A percentile compares a stretch with the other conserved stretches of the same genome.
phyloP scores from a whole-genome alignment of 2,329 filamentous ascomycete genomes.

The Dactylellina haptotyla region DNA sequence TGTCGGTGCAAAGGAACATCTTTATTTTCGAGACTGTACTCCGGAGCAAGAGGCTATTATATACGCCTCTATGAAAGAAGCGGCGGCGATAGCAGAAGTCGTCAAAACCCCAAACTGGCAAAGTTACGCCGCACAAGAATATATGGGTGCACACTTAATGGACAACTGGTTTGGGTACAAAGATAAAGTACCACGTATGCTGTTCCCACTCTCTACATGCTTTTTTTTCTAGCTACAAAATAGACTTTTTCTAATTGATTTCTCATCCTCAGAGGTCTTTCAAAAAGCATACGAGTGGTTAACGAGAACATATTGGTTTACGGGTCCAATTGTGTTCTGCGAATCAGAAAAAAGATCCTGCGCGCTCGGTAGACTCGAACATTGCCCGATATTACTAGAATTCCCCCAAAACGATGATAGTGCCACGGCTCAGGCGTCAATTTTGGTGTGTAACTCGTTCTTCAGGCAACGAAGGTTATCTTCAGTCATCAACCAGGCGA shows the following conservation, averaged over 20 bases:
- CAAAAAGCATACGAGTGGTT: constrained; percentile 4
- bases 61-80: background rate
- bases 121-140: constrained; percentile 15
- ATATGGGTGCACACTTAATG: constrained; percentile 13
- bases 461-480: background rate
- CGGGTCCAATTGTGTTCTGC: background rate
- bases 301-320: constrained; percentile 13
- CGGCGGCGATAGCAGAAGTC: background rate
- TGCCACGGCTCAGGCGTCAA: background rate
- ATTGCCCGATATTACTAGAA: background rate
- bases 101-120: constrained; percentile 3
- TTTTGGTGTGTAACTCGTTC: background rate
- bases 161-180: background rate
- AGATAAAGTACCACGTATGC: constrained; percentile 7
- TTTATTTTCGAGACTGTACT: constrained; percentile 7
- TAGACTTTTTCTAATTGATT: background rate
- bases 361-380: background rate
- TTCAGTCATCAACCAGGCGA: background rate
- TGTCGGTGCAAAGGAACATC: background rate
- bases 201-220: background rate
- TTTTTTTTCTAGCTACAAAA: background rate
- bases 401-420: background rate
- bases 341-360: background rate
- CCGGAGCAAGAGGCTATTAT: background rate
- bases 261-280: background rate